Evolutionary conservation across 805 yeast species (phyloP).

Genomic region (Schwanniomyces sp.): DNA sequence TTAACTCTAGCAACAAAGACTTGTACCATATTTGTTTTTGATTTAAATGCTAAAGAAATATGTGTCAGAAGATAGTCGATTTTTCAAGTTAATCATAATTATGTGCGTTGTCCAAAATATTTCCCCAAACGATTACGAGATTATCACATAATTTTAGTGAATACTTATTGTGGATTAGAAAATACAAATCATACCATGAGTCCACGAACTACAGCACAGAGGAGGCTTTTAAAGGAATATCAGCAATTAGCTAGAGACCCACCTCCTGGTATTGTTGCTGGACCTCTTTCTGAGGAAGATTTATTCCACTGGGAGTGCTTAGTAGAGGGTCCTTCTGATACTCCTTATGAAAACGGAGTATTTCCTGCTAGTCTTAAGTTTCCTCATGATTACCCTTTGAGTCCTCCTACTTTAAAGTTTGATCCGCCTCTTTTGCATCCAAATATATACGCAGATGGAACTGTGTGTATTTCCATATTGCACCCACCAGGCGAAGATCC

Average conservation of each 20-base stretch:
- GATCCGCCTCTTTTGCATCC: constrained; percentile 89
- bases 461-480: constrained; percentile 91
- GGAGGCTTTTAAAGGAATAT: constrained; percentile 82
- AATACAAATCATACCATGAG: constrained; percentile 17
- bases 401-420: constrained; percentile 76
- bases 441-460: constrained; percentile 90
- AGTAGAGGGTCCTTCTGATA: constrained; percentile 78
- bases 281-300: constrained; percentile 76
- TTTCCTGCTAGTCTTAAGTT: constrained; percentile 73
- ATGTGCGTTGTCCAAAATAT: constrained; percentile 8
- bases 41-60: background rate
- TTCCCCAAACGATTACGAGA: background rate
- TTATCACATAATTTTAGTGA: background rate
- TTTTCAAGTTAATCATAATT: background rate
- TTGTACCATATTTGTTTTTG: constrained; percentile 4
- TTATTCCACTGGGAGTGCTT: constrained; percentile 82
- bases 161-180: background rate
- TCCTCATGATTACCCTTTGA: constrained; percentile 78
- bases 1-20: constrained; percentile 59
- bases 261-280: constrained; percentile 95
- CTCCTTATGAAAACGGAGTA: constrained; percentile 86
- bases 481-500: constrained; percentile 99
- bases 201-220: constrained; percentile 67
- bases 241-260: constrained; percentile 83
- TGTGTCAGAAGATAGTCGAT: background rate